Evolutionary conservation across 345 rosid genomes (phyloP).

Genomic region (Populus deltoides): DNA sequence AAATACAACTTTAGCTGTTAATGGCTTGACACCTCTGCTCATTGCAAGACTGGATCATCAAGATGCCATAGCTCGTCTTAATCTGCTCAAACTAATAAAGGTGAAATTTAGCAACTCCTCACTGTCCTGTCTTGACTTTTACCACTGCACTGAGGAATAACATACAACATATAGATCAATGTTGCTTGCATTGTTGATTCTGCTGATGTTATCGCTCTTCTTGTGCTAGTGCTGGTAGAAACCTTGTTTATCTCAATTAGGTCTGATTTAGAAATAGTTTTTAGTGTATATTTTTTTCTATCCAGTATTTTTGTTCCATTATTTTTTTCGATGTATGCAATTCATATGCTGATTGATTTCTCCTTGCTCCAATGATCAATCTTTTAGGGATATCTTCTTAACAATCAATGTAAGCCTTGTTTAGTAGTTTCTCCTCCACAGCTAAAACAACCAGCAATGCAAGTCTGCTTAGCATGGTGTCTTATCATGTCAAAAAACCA

Average conservation of each 20-base stretch:
- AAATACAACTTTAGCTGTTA: constrained; percentile 91
- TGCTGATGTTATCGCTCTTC: neutral
- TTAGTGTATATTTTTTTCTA: neutral
- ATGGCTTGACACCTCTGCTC: constrained; percentile 90
- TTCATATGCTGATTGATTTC: neutral
- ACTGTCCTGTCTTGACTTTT: neutral
- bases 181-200: neutral
- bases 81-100: constrained; percentile 90
- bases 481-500: neutral
- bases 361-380: neutral
- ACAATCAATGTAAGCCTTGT: neutral
- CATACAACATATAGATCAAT: neutral
- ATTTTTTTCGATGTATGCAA: neutral
- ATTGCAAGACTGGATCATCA: constrained; percentile 86
- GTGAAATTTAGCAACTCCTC: constrained; percentile 22
- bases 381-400: neutral
- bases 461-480: neutral
- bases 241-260: neutral
- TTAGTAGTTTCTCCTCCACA: neutral
- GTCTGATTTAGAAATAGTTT: neutral
- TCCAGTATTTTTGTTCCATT: neutral
- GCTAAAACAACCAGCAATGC: neutral
- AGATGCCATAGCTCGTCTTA: constrained; percentile 96
- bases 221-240: neutral
- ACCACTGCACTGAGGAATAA: neutral